Base-by-base conservation (phyloP, 75 land plant species). In the Selaginella moellendorffii region DNA sequence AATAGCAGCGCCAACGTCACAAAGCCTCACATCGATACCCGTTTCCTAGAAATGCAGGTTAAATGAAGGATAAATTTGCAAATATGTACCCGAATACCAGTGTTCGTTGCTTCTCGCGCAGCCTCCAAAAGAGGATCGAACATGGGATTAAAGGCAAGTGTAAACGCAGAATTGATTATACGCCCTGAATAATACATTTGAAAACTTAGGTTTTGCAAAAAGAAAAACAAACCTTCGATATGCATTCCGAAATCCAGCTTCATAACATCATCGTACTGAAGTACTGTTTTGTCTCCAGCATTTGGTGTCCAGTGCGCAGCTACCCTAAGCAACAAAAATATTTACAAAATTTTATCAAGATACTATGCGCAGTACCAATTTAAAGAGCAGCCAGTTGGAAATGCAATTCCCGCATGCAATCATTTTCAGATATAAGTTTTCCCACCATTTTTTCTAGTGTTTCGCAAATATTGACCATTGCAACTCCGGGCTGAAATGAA, bases 231-330 rank as follows among this genome's bases (percentile, higher is more conserved):
- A 92, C 98, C 98, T 80, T 93, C 96, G 65, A 93, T 76, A 63
- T 93, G 98, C 29, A 96, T 93, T 72, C 98, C 98, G 81, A 89
- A 93, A 72, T 93, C 98, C 66, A 93, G 72, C 68, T 93, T 93
- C 98, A 93, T 93, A 51, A 93, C 98, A 83, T 93, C 98, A 79
- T 93, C 98, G 77, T 89, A 93, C 77, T 93, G 96, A 63, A 93
- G 89, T 8, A 93, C 98, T 54, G 98, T 93, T 65, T 83, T 89
- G 69, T 93, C 98, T 51, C 98, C 96, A 61, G 83, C 31, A 64
- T 93, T 93, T 63, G 98, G 98, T 22, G 98, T 93, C 96, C 96
- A 93, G 60, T 93, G 98, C n/a, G 98, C 98, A 66, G 98, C 98
- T 71, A 93, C 96, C 98, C 98, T 93, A 71, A n/a, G 23, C 68